Conservation (phyloP, 495 filamentous ascomycete species). For the Hypoxylon trugodes region DNA sequence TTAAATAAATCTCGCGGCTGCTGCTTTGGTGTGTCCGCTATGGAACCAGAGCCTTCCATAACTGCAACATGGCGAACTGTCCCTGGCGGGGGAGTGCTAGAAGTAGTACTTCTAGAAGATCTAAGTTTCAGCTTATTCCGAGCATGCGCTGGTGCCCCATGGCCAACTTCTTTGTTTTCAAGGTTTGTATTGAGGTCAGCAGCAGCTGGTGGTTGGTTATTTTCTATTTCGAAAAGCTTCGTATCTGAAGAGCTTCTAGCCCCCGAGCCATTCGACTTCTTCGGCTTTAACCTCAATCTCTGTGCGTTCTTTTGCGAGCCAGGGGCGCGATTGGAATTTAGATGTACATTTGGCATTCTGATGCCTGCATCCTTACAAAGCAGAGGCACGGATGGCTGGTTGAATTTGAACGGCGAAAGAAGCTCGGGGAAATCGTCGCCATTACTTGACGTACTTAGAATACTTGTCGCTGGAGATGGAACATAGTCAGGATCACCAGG, state of each 20-base stretch:
- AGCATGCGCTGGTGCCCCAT: constrained; percentile 8
- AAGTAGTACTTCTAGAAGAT: constrained; percentile 31
- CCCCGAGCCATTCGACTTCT: constrained; percentile 32
- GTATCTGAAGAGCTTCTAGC: constrained; percentile 9
- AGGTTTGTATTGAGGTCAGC: constrained; percentile 2
- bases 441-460: constrained; percentile 24
- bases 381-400: constrained; percentile 6
- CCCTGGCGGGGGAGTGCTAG: constrained; percentile 21
- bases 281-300: constrained; percentile 49
- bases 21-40: constrained; percentile 23
- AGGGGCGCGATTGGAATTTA: background rate
- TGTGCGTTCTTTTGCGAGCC: constrained; percentile 30
- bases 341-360: background rate
- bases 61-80: constrained; percentile 29
- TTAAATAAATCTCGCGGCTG: constrained; percentile 37
- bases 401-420: constrained; percentile 36
- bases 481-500: constrained; percentile 44
- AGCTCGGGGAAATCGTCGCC: constrained; percentile 39
- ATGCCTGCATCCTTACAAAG: background rate
- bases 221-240: background rate
- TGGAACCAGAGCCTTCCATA: background rate
- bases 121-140: constrained; percentile 41
- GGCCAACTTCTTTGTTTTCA: background rate
- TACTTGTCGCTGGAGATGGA: constrained; percentile 28
- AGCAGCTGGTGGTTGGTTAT: background rate